These are phyloP conservation scores for Arthrobotrys sphaeroides DNA, from an alignment of 2,329 filamentous ascomycete species.

Conservation along the genomic window DNA sequence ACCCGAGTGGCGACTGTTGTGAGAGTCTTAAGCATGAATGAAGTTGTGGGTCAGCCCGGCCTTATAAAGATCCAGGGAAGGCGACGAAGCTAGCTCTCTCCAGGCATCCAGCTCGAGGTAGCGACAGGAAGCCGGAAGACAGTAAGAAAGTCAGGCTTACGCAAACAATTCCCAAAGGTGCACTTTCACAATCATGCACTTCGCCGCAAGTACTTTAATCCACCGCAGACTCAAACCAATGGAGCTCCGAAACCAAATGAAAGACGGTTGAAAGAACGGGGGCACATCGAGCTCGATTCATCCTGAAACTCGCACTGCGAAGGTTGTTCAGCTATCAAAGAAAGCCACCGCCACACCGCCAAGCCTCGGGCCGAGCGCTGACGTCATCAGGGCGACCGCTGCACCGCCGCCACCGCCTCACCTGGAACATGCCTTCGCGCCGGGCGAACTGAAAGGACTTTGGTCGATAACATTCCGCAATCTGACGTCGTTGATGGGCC, in stretches of 20 bases:
- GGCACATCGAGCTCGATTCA: background rate
- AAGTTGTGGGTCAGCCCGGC: background rate
- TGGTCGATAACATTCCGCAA: background rate
- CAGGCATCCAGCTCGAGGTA: background rate
- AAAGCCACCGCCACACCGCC: constrained; percentile 27
- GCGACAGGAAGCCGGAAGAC: background rate
- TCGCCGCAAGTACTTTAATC: background rate
- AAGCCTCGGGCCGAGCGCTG: background rate
- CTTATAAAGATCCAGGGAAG: background rate
- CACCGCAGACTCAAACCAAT: background rate
- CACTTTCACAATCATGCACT: background rate
- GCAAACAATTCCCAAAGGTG: background rate
- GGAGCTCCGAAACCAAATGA: background rate
- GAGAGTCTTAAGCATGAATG: constrained; percentile 6
- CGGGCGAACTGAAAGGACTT: no score
- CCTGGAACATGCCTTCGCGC: background rate
- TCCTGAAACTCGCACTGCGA: background rate
- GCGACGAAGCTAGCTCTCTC: background rate
- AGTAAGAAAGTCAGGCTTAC: constrained; percentile 4
- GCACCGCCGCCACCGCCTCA: constrained; percentile 41
- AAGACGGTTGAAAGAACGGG: background rate
- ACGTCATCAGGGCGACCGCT: constrained; percentile 18
- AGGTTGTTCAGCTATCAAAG: background rate
- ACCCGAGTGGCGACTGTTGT: background rate
- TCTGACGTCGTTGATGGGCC: background rate